Conservation (phyloP, 768 basidiomycete species). For the Amanita exitialis region DNA sequence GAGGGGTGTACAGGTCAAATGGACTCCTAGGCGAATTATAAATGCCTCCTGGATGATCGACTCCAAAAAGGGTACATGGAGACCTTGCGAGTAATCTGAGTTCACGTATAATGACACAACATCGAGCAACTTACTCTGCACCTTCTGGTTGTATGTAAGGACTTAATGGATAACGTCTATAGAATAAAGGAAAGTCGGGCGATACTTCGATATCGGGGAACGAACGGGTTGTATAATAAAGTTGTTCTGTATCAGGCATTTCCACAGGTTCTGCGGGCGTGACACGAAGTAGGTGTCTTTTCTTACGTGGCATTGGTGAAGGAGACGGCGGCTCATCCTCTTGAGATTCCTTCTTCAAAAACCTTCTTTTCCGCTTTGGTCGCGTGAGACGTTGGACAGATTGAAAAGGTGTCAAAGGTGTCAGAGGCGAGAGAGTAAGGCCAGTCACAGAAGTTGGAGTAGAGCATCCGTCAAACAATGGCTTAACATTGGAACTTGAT, state of each 20-base stretch:
- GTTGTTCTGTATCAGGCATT: neutral
- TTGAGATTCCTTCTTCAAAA: neutral
- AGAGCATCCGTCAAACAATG: neutral
- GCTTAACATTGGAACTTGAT: neutral
- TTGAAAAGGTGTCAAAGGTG: slow-evolving; percentile 14
- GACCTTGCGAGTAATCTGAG: slow-evolving; percentile 15
- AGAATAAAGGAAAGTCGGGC: slow-evolving; percentile 48
- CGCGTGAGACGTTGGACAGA: neutral
- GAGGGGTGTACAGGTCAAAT: slow-evolving; percentile 69
- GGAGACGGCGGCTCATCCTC: slow-evolving; percentile 4
- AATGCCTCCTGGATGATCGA: slow-evolving; percentile 33
- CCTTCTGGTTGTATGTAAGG: slow-evolving; percentile 36
- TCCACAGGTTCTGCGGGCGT: neutral
- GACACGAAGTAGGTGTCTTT: neutral
- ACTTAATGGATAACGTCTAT: slow-evolving; percentile 61
- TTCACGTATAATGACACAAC: neutral
- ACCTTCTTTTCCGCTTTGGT: neutral
- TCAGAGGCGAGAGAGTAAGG: slow-evolving; percentile 17
- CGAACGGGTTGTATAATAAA: slow-evolving; percentile 28
- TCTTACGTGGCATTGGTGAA: neutral
- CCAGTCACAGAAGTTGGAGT: slow-evolving; percentile 2
- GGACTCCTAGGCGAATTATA: slow-evolving; percentile 52
- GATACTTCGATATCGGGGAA: slow-evolving; percentile 44
- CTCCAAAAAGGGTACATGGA: slow-evolving; percentile 24
- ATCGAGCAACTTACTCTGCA: slow-evolving; percentile 23